These are phyloP conservation scores for Tephrocybe sp. DNA, from an alignment of 768 basidiomycete species.

Conservation along the genomic window DNA sequence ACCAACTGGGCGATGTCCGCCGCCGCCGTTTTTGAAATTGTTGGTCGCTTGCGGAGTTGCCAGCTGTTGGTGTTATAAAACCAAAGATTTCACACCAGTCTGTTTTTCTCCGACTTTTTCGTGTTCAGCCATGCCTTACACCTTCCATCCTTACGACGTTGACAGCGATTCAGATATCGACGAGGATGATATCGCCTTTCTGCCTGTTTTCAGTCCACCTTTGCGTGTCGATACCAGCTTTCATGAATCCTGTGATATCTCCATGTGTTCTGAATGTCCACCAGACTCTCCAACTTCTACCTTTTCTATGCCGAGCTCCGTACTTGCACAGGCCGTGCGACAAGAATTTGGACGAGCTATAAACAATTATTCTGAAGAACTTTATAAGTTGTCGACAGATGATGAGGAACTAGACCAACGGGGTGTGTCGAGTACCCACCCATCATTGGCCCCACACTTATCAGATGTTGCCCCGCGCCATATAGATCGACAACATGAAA, in stretches of 20 bases:
- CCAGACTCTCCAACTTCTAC: slow-evolving; percentile 53
- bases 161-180: slow-evolving; percentile 46
- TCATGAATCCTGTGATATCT: slow-evolving; percentile 53
- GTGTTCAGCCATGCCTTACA: background rate
- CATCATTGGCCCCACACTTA: too few species aligned
- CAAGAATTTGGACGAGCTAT: slow-evolving; percentile 68
- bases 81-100: too few species aligned
- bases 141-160: slow-evolving; percentile 8
- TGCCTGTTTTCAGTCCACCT: slow-evolving; percentile 34
- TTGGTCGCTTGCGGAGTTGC: too few species aligned
- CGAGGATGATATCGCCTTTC: slow-evolving; percentile 39
- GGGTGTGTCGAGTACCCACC: too few species aligned
- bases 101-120: background rate
- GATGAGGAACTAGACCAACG: slow-evolving; percentile 71
- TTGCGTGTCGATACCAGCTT: slow-evolving; percentile 42
- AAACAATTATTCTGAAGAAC: slow-evolving; percentile 77
- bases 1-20: too few species aligned
- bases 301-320: slow-evolving; percentile 65
- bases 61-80: too few species aligned
- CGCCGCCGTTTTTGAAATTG: too few species aligned
- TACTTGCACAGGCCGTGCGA: slow-evolving; percentile 55
- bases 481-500: slow-evolving; percentile 65
- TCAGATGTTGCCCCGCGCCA: too few species aligned
- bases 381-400: slow-evolving; percentile 77
- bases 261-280: slow-evolving; percentile 65